Conservation (phyloP, 2,329 filamentous ascomycete species). For the Colletotrichum sp. region DNA sequence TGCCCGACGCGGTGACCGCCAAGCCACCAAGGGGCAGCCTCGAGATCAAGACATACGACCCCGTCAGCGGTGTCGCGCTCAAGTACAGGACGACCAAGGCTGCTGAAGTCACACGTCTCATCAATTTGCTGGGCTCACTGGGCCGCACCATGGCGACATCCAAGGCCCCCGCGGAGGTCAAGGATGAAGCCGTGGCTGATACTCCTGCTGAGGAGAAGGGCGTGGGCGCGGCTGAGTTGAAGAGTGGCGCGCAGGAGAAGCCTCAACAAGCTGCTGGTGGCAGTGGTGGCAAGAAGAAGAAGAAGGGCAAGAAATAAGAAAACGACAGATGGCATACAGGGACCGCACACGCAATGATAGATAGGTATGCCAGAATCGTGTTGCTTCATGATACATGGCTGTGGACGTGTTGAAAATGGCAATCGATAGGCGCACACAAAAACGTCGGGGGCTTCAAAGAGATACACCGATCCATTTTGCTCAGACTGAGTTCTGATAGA, state of each 20-base stretch:
- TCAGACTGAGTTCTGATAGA: not conserved
- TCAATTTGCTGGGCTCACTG: conserved; percentile 77
- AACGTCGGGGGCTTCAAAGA: not conserved
- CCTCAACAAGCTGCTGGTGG: conserved; percentile 35
- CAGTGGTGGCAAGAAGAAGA: conserved; percentile 68
- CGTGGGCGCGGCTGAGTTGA: conserved; percentile 29
- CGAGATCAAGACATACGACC: conserved; percentile 88
- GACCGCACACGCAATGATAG: not conserved
- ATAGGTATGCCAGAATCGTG: not conserved
- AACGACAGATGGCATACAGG: conserved; percentile 26
- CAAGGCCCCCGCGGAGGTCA: conserved; percentile 49
- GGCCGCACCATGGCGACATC: conserved; percentile 63
- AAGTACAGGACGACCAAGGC: conserved; percentile 94
- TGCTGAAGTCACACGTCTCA: conserved; percentile 84
- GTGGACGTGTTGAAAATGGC: not conserved
- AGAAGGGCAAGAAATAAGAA: conserved; percentile 71
- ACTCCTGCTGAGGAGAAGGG: conserved; percentile 37
- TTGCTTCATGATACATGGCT: not conserved
- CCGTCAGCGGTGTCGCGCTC: conserved; percentile 78
- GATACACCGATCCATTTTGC: not conserved
- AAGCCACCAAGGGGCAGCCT: conserved; percentile 71
- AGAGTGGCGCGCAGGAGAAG: conserved; percentile 32
- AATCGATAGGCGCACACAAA: not conserved
- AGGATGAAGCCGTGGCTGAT: conserved; percentile 49
- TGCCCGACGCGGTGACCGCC: conserved; percentile 29